These are phyloP conservation scores for Globisporangium solare DNA, from an alignment of 352 stramenopile species.

Conservation along the genomic window DNA sequence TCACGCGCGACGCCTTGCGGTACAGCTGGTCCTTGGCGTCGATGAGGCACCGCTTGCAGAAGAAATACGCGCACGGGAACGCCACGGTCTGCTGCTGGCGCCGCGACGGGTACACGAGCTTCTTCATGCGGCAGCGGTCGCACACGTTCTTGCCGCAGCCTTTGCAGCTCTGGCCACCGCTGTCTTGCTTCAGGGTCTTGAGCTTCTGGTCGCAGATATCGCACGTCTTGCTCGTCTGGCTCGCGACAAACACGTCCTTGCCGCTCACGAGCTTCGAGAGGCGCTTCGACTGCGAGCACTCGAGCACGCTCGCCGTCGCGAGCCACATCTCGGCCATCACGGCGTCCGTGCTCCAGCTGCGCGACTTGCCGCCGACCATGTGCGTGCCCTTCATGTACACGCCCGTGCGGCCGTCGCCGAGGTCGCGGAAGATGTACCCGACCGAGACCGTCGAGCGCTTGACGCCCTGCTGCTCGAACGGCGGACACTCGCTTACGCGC, in stretches of 20 bases:
- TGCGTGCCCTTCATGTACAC: constrained; percentile 68
- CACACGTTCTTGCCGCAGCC: constrained; percentile 68
- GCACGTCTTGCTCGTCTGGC: constrained; percentile 43
- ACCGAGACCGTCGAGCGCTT: constrained; percentile 44
- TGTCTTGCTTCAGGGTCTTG: constrained; percentile 28
- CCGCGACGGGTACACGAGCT: constrained; percentile 48
- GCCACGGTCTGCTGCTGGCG: constrained; percentile 23
- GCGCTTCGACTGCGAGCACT: constrained; percentile 56
- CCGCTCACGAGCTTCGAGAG: constrained; percentile 44
- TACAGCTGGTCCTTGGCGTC: constrained; percentile 43
- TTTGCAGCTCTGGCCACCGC: constrained; percentile 48
- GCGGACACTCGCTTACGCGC: constrained; percentile 41
- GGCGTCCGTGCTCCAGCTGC: constrained; percentile 48
- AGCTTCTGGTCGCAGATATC: constrained; percentile 63
- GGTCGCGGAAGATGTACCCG: constrained; percentile 61
- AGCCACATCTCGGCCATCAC: constrained; percentile 64
- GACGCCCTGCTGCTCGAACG: constrained; percentile 50
- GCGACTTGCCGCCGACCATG: constrained; percentile 44
- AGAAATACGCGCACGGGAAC: constrained; percentile 51
- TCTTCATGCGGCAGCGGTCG: constrained; percentile 53
- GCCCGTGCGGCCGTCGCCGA: constrained; percentile 38
- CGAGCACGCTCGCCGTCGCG: constrained; percentile 40
- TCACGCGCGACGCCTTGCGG: constrained; percentile 24
- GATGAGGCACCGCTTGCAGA: constrained; percentile 54
- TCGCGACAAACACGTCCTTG: constrained; percentile 50